phyloP scores from a whole-genome alignment of 2,329 filamentous ascomycete genomes.

The Akanthomyces uredinophilus region DNA sequence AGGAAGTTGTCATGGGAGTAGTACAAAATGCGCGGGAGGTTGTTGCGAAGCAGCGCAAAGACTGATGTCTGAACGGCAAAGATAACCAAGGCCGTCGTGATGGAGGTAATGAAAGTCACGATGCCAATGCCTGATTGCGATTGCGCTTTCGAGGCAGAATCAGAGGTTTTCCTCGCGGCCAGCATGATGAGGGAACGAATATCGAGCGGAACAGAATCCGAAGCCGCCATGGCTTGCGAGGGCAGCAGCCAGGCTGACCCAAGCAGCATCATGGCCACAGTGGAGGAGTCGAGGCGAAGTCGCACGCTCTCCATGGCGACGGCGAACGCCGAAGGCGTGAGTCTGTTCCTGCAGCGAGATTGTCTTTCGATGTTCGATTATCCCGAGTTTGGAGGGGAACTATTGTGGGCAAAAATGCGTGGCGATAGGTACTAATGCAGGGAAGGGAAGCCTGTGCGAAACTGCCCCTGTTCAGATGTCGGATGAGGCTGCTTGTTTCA shows the following conservation, averaged over 20 bases:
- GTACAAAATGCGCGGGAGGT: conserved; percentile 77
- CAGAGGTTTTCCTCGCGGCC: not conserved
- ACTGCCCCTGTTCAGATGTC: not conserved
- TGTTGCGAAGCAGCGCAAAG: conserved; percentile 75
- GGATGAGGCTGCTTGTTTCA: not conserved
- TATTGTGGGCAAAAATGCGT: not conserved
- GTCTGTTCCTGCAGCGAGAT: not conserved
- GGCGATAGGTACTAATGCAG: not conserved
- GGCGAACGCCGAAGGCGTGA: not conserved
- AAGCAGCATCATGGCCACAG: not conserved
- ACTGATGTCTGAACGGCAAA: conserved; percentile 60
- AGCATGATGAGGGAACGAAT: not conserved
- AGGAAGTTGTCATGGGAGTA: conserved; percentile 25
- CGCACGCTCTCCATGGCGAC: not conserved
- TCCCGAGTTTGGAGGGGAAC: not conserved
- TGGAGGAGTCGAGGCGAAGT: not conserved
- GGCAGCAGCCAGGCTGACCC: conserved; percentile 3
- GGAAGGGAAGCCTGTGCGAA: not conserved
- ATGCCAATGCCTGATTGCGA: conserved; percentile 29
- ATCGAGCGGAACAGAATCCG: not conserved
- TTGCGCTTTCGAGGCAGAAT: not conserved
- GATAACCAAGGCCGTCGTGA: conserved; percentile 56
- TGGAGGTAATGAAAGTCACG: conserved; percentile 55
- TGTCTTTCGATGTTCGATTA: not conserved
- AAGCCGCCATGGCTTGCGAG: not conserved